Conservation (phyloP, 768 basidiomycete species). For the Cystobasidium tubakii region DNA sequence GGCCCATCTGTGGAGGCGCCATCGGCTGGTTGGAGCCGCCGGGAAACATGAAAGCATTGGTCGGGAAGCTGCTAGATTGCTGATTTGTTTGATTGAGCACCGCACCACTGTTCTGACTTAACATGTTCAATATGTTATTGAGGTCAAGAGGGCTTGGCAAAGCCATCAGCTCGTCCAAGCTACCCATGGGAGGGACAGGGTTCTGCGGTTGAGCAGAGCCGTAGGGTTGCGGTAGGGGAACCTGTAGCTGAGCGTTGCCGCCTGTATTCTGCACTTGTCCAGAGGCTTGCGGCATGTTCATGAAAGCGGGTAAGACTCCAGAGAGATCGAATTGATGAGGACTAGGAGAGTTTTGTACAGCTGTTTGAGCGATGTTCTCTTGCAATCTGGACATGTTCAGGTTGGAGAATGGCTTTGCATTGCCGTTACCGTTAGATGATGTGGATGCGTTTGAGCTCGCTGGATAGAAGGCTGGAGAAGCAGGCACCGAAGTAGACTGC, state of each 20-base stretch:
- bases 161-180: conserved; percentile 2
- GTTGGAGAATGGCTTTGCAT: background rate
- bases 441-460: background rate
- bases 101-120: conserved; percentile 3
- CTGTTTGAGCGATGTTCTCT: conserved; percentile 2
- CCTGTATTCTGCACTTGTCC: background rate
- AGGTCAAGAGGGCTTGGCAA: conserved; percentile 30
- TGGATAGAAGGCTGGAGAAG: conserved; percentile 7
- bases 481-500: conserved; percentile 8
- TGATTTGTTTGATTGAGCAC: background rate
- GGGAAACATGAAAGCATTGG: background rate
- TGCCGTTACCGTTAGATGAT: background rate
- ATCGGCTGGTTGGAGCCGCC: background rate
- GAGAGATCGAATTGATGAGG: conserved; percentile 28
- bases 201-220: background rate
- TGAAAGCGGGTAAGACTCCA: background rate
- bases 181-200: background rate
- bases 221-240: background rate
- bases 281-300: background rate
- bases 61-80: background rate
- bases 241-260: background rate
- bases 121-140: conserved; percentile 24
- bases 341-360: conserved; percentile 14
- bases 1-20: background rate
- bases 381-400: background rate